Evolutionary conservation across 2,329 filamentous ascomycete genomes (phyloP).

Genomic region (Fusarium sacchari): DNA sequence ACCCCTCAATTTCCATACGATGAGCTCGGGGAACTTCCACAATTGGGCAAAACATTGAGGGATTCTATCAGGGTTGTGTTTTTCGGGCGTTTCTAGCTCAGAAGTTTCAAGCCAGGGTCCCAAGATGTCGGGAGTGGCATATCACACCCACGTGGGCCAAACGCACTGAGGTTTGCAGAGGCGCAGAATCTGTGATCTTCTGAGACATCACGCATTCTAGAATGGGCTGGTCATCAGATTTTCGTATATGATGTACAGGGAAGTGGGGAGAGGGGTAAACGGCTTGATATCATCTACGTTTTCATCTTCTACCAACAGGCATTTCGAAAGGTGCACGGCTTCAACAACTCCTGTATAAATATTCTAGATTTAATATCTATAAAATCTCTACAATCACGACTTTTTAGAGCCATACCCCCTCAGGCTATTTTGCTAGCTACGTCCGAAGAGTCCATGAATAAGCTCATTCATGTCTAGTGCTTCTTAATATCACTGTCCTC

Average conservation of each 20-base stretch:
- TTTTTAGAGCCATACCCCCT: fast-evolving
- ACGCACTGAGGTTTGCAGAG: no score
- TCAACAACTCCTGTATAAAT: neutral
- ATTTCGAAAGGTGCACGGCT: neutral
- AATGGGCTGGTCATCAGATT: neutral
- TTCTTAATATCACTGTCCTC: constrained; percentile 37
- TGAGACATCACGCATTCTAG: neutral
- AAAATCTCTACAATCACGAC: no score
- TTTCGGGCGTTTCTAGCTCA: neutral
- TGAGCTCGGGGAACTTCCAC: neutral
- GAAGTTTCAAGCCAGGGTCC: constrained; percentile 4
- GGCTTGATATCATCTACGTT: neutral
- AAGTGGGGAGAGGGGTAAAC: fast-evolving
- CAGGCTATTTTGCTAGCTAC: neutral
- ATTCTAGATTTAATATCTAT: neutral
- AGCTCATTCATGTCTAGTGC: neutral
- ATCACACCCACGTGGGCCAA: neutral
- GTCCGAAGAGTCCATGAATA: neutral
- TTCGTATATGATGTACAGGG: neutral
- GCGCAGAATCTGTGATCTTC: neutral
- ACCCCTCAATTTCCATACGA: neutral
- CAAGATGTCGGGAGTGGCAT: neutral
- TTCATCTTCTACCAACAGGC: neutral
- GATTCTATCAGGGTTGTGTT: neutral
- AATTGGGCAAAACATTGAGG: neutral